These are phyloP conservation scores for Colletotrichum phormii DNA, from an alignment of 2,329 filamentous ascomycete species.

Conservation along the genomic window DNA sequence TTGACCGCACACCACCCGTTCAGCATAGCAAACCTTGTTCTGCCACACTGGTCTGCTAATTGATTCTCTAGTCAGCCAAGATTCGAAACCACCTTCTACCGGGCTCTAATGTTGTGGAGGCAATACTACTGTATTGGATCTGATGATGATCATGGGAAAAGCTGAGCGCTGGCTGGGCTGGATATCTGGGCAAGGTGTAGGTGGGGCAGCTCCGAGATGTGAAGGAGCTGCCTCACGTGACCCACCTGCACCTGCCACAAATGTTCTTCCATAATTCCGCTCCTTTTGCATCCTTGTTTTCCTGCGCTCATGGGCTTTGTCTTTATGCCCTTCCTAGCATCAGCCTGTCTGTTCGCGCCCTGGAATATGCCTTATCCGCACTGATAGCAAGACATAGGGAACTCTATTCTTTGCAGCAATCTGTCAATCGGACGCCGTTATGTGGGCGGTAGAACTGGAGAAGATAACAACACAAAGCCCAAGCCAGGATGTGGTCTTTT, in stretches of 20 bases:
- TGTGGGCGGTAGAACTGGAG: neutral
- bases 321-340: neutral
- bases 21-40: constrained; percentile 10
- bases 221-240: too few species aligned
- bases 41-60: constrained; percentile 35
- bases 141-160: too few species aligned
- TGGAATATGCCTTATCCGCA: neutral
- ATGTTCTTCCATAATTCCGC: constrained; percentile 25
- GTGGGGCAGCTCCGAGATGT: too few species aligned
- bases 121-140: too few species aligned
- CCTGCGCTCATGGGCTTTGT: neutral
- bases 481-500: neutral
- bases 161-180: too few species aligned
- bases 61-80: constrained; percentile 30
- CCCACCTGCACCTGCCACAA: too few species aligned
- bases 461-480: neutral
- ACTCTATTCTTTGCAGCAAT: neutral
- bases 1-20: neutral
- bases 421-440: neutral
- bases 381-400: neutral
- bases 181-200: too few species aligned
- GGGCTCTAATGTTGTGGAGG: constrained; percentile 12
- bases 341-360: neutral
- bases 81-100: constrained; percentile 35
- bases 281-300: neutral